phyloP scores from a whole-genome alignment of 306 rosid species.

The Acmispon strigosus region DNA sequence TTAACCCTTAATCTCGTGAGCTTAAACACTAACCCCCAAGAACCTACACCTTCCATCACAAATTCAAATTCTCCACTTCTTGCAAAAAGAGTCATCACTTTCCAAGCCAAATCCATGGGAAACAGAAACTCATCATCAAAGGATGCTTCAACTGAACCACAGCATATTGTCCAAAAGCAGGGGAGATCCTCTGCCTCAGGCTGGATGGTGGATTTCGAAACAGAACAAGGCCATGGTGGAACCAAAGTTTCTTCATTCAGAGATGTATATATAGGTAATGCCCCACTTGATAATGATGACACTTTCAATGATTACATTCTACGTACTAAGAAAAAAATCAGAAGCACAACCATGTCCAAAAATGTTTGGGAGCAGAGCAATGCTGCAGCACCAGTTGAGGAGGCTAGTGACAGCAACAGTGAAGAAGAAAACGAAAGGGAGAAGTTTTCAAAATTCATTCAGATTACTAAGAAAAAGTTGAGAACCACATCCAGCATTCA shows the following conservation, averaged over 20 bases:
- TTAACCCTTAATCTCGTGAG: not conserved
- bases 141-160: not conserved
- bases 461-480: conserved; percentile 27
- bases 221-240: not conserved
- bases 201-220: no score
- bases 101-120: conserved; percentile 14
- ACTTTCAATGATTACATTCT: conserved; percentile 33
- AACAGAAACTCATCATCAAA: conserved; percentile 4
- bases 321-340: conserved; percentile 12
- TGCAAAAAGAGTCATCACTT: not conserved
- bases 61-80: not conserved
- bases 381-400: not conserved
- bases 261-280: not conserved
- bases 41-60: not conserved
- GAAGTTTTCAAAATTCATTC: conserved; percentile 40
- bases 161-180: not conserved
- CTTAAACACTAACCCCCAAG: not conserved
- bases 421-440: conserved; percentile 17
- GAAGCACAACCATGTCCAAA: not conserved
- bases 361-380: conserved; percentile 13
- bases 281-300: conserved; percentile 23
- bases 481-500: conserved; percentile 29
- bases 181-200: not conserved
- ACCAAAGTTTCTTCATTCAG: not conserved
- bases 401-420: not conserved